phyloP scores from a whole-genome alignment of 2,329 filamentous ascomycete species.

The Westerdykella sp. region DNA sequence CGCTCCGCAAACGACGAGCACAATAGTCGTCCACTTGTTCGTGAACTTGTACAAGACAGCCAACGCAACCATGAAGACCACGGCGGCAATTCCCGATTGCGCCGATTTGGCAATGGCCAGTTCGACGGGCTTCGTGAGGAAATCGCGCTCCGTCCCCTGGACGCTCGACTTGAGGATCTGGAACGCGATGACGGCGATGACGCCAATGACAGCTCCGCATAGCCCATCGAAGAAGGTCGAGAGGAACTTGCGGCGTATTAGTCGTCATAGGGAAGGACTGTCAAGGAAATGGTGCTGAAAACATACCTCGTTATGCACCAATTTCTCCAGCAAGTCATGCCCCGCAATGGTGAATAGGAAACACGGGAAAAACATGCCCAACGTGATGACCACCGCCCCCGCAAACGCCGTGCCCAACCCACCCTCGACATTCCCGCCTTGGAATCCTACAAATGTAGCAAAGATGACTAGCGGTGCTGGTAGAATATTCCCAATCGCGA shows the following conservation, averaged over 20 bases:
- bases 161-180: constrained; percentile 28
- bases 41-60: constrained; percentile 25
- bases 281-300: constrained; percentile 6
- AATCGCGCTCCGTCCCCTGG: constrained; percentile 12
- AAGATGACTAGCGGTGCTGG: constrained; percentile 33
- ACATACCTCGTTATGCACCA: constrained; percentile 27
- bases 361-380: constrained; percentile 34
- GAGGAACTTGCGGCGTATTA: constrained; percentile 19
- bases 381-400: constrained; percentile 28
- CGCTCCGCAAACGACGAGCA: constrained; percentile 19
- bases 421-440: constrained; percentile 23
- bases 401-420: constrained; percentile 26
- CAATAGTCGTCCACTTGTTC: constrained; percentile 22
- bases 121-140: constrained; percentile 5
- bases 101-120: constrained; percentile 9
- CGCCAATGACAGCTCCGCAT: constrained; percentile 28
- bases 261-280: constrained; percentile 3
- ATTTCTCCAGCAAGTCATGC: constrained; percentile 26
- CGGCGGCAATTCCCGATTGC: constrained; percentile 20
- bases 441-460: constrained; percentile 32
- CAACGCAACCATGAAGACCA: constrained; percentile 20
- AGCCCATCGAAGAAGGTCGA: constrained; percentile 31
- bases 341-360: constrained; percentile 32
- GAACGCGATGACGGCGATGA: constrained; percentile 27
- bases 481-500: constrained; percentile 32